Evolutionary conservation across 2,329 filamentous ascomycete species (phyloP).

Genomic region (Fusarium sp.): DNA sequence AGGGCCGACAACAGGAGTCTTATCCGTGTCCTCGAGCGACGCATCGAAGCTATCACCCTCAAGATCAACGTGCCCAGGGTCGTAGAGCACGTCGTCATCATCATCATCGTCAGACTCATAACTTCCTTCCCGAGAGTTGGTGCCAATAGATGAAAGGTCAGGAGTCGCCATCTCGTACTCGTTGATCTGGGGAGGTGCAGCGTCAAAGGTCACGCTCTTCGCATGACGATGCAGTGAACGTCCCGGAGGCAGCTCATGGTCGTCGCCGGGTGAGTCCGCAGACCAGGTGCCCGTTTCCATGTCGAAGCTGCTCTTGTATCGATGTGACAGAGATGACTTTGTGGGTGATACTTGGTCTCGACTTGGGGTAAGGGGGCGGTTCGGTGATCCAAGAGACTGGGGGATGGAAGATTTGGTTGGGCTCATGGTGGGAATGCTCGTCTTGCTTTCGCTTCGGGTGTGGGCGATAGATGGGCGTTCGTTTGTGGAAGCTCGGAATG

Average conservation of each 20-base stretch:
- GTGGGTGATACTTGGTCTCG: conserved; percentile 82
- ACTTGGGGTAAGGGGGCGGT: conserved; percentile 64
- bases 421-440: conserved; percentile 68
- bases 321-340: conserved; percentile 87
- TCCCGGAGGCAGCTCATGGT: conserved; percentile 72
- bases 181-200: conserved; percentile 91
- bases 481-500: conserved; percentile 64
- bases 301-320: conserved; percentile 77
- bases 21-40: conserved; percentile 93
- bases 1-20: conserved; percentile 96
- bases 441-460: conserved; percentile 65
- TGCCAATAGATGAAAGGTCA: conserved; percentile 91
- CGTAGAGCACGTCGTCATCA: conserved; percentile 69
- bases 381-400: conserved; percentile 50
- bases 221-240: conserved; percentile 82
- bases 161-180: conserved; percentile 99
- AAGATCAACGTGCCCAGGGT: conserved; percentile 61
- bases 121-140: conserved; percentile 91
- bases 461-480: conserved; percentile 58
- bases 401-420: conserved; percentile 60
- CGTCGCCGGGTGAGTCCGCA: conserved; percentile 70
- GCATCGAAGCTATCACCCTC: conserved; percentile 94
- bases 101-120: conserved; percentile 87
- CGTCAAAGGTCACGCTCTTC: conserved; percentile 98
- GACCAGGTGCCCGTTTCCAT: conserved; percentile 76